Base-by-base conservation (phyloP, 1,284 basidiomycete genomes). In the Ceratobasidium sp. region DNA sequence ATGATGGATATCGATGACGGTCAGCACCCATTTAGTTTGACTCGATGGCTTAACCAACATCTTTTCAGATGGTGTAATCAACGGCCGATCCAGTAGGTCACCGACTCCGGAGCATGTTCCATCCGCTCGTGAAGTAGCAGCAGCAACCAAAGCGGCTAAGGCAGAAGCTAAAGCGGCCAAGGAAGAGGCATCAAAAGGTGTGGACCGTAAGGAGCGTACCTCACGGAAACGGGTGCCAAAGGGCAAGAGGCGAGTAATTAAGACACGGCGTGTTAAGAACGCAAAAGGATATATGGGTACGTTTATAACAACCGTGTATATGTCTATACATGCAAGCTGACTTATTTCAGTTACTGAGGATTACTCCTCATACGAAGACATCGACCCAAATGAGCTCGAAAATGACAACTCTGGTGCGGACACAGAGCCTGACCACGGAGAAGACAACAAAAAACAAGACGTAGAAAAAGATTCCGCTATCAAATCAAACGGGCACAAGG, bases 1-100 rank as follows among this genome's bases (percentile, higher is more conserved):
- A 88, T 93, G 86, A 93, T 93, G 92, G 92, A 94, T 75, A 87
- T 93, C 71, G 90, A 92, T 78, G 91, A 94, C 81, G 88, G 91
- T 91, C 71, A 45, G 86, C 79, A 8, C n/a, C 61, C 20, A 54
- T 37, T 39, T 26, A 58, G 20, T 23, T 58, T 39, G 35, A 20
- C 7, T 23, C 20, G 7, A 7, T 35, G 6, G 17, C 17, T 28
- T 37, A 61, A 51, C 64, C 35, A 31, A 47, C n/a, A 3, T 56
- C 60, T 58, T 67, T 31, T 69, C 54, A 77, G 35, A 63, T 53
- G 45, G 53, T 39, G 60, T 61, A 88, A 33, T 74, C 11, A 64
- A 66, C 15, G 76, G 58, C 11, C 56, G 60, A 4, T 39, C 58
- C 4, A 64, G 47, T 31, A 47, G 68, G 7, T 77, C 77, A 53